Base-by-base conservation (phyloP, 1,284 basidiomycete species). In the Puccinia polysora region DNA sequence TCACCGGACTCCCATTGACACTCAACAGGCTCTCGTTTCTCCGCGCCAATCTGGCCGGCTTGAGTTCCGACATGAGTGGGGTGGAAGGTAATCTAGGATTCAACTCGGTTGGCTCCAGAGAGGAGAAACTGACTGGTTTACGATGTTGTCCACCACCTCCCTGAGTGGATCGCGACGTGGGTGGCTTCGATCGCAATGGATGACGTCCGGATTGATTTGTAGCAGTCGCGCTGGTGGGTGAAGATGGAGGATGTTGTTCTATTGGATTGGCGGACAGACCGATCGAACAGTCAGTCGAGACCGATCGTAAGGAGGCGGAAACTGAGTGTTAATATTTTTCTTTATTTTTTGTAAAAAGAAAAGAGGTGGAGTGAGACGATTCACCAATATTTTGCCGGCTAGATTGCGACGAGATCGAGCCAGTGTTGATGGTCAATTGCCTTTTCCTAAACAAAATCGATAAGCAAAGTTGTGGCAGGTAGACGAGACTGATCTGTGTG, bases 11-110 rank as follows among this genome's bases (percentile, higher is more conserved):
- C 2, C 65, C 65, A 18, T 69, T 69, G 32, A 69, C 52, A 28
- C 53, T 58, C 20, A 69, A 23, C 38, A 69, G 55, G 25, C 53
- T 58, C 55, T 69, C 65, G n/a, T 69, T 69, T 1, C 53, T 40
- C 20, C 49, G 45, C 5, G 63, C 47, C 45, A 65, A 25, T 38
- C 63, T 15, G 10, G 40, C 47, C 32, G 63, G 63, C 36, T 65
- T 65, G 20, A 53, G 25, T 50, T 50, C 63, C 2, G 63, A 65
- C 34, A 53, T 65, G 18, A 18, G 34, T 18, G 63, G 49, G 14
- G 63, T 52, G 10, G 49, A 65, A n/a, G 63, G 49, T 8, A 53
- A 34, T 30, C 47, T 25, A 4, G 49, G 45, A 53, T 50, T 50
- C 14, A 65, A 30, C 2, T 65, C 47, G 47, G 63, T 50, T 10